phyloP scores from a whole-genome alignment of 2,329 filamentous ascomycete species.

The Apiospora rasikravindrae region DNA sequence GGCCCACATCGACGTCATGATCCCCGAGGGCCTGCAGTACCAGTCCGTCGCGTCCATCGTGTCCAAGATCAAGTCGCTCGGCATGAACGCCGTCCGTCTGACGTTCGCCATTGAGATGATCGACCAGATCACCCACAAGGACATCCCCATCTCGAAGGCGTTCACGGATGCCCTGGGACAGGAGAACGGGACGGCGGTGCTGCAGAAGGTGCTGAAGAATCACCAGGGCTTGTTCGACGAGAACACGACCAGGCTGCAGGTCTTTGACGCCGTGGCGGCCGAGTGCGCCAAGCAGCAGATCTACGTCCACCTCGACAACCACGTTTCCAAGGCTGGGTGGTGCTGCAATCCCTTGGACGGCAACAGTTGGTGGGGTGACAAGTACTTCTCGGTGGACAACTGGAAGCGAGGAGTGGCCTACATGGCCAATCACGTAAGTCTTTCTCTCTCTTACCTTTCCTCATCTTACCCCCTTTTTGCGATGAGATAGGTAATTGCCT shows the following conservation, averaged over 20 bases:
- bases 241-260: conserved; percentile 57
- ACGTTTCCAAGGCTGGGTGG: conserved; percentile 63
- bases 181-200: conserved; percentile 56
- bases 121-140: conserved; percentile 59
- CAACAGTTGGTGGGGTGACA: conserved; percentile 67
- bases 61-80: conserved; percentile 60
- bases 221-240: conserved; percentile 60
- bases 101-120: conserved; percentile 70
- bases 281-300: conserved; percentile 61
- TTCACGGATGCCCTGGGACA: conserved; percentile 54
- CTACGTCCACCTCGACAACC: conserved; percentile 66
- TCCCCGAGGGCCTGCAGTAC: conserved; percentile 68
- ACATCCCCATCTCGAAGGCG: conserved; percentile 51
- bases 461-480: no score
- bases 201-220: conserved; percentile 57
- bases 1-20: conserved; percentile 65
- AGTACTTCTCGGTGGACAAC: conserved; percentile 60
- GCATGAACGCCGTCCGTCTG: conserved; percentile 67
- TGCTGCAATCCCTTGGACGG: conserved; percentile 60
- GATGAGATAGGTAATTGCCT: neutral
- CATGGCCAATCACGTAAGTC: conserved; percentile 58
- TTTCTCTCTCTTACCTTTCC: neutral
- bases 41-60: conserved; percentile 61
- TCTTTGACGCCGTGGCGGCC: conserved; percentile 66
- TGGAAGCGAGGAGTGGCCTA: conserved; percentile 66